Conservation (phyloP, 768 basidiomycete species). For the Mycena floridula region DNA sequence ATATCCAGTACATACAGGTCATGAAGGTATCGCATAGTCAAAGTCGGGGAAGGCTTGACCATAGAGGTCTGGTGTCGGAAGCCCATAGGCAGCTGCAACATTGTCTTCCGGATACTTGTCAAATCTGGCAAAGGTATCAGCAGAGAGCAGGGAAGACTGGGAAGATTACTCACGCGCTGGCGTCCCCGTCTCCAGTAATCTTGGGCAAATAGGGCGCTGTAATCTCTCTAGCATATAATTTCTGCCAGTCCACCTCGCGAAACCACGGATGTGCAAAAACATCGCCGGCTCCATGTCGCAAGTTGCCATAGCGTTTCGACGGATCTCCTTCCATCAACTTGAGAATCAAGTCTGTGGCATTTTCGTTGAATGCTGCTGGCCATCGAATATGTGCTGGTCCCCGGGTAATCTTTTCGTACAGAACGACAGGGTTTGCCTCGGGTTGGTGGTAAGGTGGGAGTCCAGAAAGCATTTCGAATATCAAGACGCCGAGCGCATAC, state of each 20-base stretch:
- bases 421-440: constrained; percentile 75
- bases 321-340: constrained; percentile 89
- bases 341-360: constrained; percentile 84
- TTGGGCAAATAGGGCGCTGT: constrained; percentile 93
- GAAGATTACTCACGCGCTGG: constrained; percentile 71
- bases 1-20: neutral
- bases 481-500: constrained; percentile 96
- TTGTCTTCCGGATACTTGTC: constrained; percentile 77
- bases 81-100: constrained; percentile 53
- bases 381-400: constrained; percentile 74
- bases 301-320: constrained; percentile 83
- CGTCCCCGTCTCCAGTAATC: constrained; percentile 89
- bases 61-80: constrained; percentile 48
- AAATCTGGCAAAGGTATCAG: constrained; percentile 40
- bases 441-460: constrained; percentile 91
- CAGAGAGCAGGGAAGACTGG: constrained; percentile 1
- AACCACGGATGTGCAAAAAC: constrained; percentile 95
- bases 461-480: constrained; percentile 97
- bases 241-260: constrained; percentile 87
- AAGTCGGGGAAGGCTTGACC: constrained; percentile 75
- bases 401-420: constrained; percentile 88
- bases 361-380: constrained; percentile 64
- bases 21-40: constrained; percentile 46
- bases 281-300: constrained; percentile 83
- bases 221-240: constrained; percentile 77